Conservation (phyloP, 192 early-diverging fungal genomes). For the Gonapodya prolifera region DNA sequence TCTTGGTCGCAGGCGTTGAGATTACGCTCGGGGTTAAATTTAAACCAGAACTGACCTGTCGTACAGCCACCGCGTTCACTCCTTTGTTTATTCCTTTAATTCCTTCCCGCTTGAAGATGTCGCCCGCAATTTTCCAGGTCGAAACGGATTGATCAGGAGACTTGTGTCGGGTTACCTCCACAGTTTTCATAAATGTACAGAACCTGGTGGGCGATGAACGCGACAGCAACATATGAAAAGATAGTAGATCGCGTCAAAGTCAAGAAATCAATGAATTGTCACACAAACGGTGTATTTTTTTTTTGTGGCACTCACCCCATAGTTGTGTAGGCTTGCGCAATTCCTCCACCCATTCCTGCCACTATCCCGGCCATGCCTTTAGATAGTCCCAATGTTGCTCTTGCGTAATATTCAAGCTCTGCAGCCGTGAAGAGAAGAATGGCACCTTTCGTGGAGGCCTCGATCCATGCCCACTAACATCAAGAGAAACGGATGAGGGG, state of each 20-base stretch:
- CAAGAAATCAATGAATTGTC: not conserved
- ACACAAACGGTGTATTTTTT: not conserved
- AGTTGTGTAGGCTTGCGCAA: slow-evolving; percentile 91
- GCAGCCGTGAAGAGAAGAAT: slow-evolving; percentile 61
- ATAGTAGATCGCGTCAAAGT: not conserved
- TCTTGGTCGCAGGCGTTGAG: slow-evolving; percentile 12
- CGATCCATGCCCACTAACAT: slow-evolving; percentile 58
- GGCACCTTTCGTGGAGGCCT: slow-evolving; percentile 66
- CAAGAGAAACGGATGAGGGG: not conserved
- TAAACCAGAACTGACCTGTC: slow-evolving; percentile 35
- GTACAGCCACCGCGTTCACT: slow-evolving; percentile 92
- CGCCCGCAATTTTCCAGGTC: slow-evolving; percentile 69
- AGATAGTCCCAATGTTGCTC: slow-evolving; percentile 47
- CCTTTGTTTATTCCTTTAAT: slow-evolving; percentile 97
- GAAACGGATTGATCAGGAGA: slow-evolving; percentile 45
- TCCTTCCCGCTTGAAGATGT: slow-evolving; percentile 87
- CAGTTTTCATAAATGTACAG: slow-evolving; percentile 98
- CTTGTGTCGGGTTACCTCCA: slow-evolving; percentile 97
- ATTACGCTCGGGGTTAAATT: not conserved
- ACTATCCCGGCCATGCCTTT: slow-evolving; percentile 61
- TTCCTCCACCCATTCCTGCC: slow-evolving; percentile 89
- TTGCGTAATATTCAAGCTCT: slow-evolving; percentile 54
- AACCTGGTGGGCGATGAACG: too few relatives aligned
- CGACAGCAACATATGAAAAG: not conserved
- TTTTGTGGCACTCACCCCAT: slow-evolving; percentile 52